phyloP scores from a whole-genome alignment of 2,329 filamentous ascomycete genomes.

The Daldinia eschscholtzii region DNA sequence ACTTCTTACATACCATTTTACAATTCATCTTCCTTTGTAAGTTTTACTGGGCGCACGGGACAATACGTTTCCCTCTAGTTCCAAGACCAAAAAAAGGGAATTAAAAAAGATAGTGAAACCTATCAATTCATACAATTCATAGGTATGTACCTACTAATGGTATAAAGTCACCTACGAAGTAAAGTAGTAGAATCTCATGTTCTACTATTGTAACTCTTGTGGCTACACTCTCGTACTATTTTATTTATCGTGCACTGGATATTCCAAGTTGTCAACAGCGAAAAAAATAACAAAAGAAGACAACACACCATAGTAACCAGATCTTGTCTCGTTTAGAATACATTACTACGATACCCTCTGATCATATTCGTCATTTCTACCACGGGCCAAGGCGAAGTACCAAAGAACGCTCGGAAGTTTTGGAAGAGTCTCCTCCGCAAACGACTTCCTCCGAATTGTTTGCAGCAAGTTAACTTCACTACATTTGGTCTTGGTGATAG shows the following conservation, averaged over 20 bases:
- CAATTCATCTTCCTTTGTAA: slow-evolving; percentile 4
- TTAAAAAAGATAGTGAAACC: not conserved
- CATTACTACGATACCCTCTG: slow-evolving; percentile 65
- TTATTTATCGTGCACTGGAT: slow-evolving; percentile 5
- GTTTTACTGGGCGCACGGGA: slow-evolving; percentile 29
- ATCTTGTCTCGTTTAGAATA: slow-evolving; percentile 56
- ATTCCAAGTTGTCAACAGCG: not conserved
- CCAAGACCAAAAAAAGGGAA: slow-evolving; percentile 5
- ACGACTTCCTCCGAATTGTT: slow-evolving; percentile 77
- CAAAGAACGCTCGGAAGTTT: slow-evolving; percentile 82
- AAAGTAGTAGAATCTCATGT: not conserved
- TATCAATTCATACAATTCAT: not conserved
- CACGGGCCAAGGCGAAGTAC: slow-evolving; percentile 94
- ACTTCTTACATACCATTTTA: not conserved
- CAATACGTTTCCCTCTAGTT: slow-evolving; percentile 29
- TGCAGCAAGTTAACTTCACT: slow-evolving; percentile 78
- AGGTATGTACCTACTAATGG: too few relatives aligned
- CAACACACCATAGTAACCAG: slow-evolving; percentile 30
- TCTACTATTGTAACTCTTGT: not conserved
- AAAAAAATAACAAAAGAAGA: not conserved
- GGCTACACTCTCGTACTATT: slow-evolving; percentile 9
- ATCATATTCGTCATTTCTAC: slow-evolving; percentile 89
- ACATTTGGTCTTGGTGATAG: slow-evolving; percentile 95
- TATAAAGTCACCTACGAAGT: too few relatives aligned
- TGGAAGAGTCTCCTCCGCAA: slow-evolving; percentile 89